These are phyloP conservation scores for Colletotrichum musicola DNA, from an alignment of 2,329 filamentous ascomycete genomes.

Conservation along the genomic window DNA sequence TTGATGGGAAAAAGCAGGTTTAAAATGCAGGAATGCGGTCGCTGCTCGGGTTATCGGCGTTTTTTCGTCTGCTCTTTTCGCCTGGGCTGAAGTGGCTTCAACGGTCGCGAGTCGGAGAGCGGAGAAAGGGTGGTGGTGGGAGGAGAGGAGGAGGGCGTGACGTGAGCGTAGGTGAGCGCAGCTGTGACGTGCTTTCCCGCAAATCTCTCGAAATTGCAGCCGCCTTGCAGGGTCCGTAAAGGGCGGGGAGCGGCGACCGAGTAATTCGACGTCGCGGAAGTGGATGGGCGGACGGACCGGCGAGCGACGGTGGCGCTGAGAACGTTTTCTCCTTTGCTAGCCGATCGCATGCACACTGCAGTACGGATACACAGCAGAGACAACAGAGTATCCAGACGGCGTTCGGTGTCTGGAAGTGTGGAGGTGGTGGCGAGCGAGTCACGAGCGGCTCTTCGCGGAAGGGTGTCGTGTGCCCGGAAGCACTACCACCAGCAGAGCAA, in stretches of 20 bases:
- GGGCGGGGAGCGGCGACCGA: constrained; percentile 15
- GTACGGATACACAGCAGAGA: too few species aligned
- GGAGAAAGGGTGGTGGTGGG: background rate
- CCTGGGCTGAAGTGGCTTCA: background rate
- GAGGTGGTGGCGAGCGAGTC: constrained; percentile 3
- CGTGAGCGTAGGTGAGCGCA: constrained; percentile 9
- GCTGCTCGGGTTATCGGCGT: constrained; percentile 14
- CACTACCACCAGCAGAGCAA: background rate
- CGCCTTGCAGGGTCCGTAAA: constrained; percentile 7
- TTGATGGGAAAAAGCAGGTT: constrained; percentile 2
- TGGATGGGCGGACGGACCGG: constrained; percentile 15
- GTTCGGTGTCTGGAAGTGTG: too few species aligned
- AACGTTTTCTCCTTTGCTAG: too few species aligned
- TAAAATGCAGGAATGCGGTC: background rate
- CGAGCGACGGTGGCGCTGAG: constrained; percentile 6
- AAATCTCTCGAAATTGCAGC: constrained; percentile 34
- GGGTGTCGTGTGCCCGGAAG: background rate
- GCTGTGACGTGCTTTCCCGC: constrained; percentile 36
- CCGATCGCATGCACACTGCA: too few species aligned
- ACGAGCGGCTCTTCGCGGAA: background rate
- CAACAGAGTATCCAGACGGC: too few species aligned
- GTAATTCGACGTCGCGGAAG: constrained; percentile 27
- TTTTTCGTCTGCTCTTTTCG: background rate
- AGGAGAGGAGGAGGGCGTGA: background rate
- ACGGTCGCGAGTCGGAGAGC: constrained; percentile 27